Base-by-base conservation (phyloP, 1,284 basidiomycete genomes). In the Fomitiporia mediterranea region DNA sequence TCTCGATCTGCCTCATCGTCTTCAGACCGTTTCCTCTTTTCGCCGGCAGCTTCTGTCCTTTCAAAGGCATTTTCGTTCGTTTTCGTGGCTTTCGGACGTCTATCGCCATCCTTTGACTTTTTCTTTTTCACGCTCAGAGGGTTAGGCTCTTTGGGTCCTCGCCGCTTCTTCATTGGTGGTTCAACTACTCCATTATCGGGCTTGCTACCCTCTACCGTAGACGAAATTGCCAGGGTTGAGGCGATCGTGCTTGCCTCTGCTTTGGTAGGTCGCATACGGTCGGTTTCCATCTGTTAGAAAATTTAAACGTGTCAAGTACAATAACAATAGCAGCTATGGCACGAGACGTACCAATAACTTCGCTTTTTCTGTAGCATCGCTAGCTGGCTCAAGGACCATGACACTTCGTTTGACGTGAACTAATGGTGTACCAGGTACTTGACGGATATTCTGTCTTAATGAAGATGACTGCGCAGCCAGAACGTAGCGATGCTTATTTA, bases 61-160 rank as follows among this genome's bases (percentile, higher is more conserved):
- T 40, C 39, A 6, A 13, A 34, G 13, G 40, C 19, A 42, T 42
- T 42, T n/a, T 17, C 44, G 15, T 23, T 13, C 30, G 3, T 11
- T 25, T 25, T 39, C 21, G 9, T 9, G 25, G 28, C 17, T 9
- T 23, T 15, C n/a, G 42, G 4, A 19, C 15, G 27, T 23, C 49
- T 42, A 2, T 19, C 44, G 19, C 44, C 32, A 13, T 43, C 52
- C 28, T 61, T 62, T 2, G 62, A 59, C 66, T 80, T 87, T 74
- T 94, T 94, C 78, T 94, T 98, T 76, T 91, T 94, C 37, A 95
- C 74, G 59, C 92, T 94, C 3, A 99, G 77, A 13, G 96, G 94
- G 72, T 99, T 99, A 0, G 95, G 93, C 0, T 79, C 91, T 67
- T 93, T 95, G 0, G 87, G 84, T 1, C 83, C 84, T 65, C 80